Base-by-base conservation (phyloP, 768 basidiomycete species). In the Agrocybe pediades region DNA sequence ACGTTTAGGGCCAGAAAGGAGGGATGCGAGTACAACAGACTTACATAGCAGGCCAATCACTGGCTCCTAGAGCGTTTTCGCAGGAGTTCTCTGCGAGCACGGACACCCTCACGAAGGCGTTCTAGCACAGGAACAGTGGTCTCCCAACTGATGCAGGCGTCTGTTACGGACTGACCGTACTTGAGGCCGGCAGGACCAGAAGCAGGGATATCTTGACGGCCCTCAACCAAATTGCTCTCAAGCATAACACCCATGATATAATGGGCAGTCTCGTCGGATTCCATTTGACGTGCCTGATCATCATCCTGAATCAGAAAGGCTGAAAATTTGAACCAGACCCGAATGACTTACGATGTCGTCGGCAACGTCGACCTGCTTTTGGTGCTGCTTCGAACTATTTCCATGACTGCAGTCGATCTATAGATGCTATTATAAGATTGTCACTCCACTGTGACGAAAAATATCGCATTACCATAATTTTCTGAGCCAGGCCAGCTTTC, bases 351-450 rank as follows among this genome's bases (percentile, higher is more conserved):
- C 95, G 58, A 99, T 88, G 65, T 96, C 87, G 26, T 92, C 88
- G 7, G 90, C 92, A 29, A 98, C 96, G 54, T 90, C 86, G 2
- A 86, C 74, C 73, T 99, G 96, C 62, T 86, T 91, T 55, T 82
- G 75, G 70, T 96, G 90, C 66, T 97, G 91, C 72, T 99, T 98
- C 55, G 80, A 84, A 63, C 90, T 92, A 73, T 98, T 98, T 55
- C 96, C 95, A 67, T 98, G 95, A 62, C 93, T 95, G 80, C 96
- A 96, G 71, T 96, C 93, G 58, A 97, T 86, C 95, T 96, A 65
- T 25, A 59, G 52, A 2, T 44, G 21, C 27, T 9, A 19, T 30
- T 46, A 30, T 41, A 33, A 36, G 30, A 20, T 39, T 9, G 39
- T 16, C 44, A 43, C 6, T 27, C 20, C 16, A 46, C 50, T 47